Conservation (phyloP, 306 rosid species). For the Crataegus laevigata region DNA sequence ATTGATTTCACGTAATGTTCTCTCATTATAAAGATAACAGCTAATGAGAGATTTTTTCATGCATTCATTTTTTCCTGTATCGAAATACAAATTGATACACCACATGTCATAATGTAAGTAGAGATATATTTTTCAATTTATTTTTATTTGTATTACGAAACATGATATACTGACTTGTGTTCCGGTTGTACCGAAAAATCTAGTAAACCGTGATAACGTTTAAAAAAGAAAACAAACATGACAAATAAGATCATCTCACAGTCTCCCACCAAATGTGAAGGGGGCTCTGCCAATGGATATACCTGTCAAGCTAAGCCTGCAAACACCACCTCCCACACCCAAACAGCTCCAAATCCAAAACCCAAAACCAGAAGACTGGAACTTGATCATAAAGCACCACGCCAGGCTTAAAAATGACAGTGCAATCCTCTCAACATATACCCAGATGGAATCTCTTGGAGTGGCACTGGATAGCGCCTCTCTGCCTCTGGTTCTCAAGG, state of each 20-base stretch:
- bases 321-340: background rate
- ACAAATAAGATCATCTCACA: background rate
- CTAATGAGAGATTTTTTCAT: no score
- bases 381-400: slow-evolving; percentile 32
- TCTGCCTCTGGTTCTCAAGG: slow-evolving; percentile 42
- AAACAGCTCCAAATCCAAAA: background rate
- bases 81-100: no score
- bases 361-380: slow-evolving; percentile 27
- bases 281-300: background rate
- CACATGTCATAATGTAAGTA: no score
- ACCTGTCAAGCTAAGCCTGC: slow-evolving; percentile 1
- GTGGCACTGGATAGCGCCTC: slow-evolving; percentile 20
- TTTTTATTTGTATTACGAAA: no score
- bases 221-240: no score
- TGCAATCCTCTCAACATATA: slow-evolving; percentile 33
- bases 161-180: no score
- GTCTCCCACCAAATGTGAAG: slow-evolving; percentile 1
- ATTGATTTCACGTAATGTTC: no score
- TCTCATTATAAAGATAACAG: no score
- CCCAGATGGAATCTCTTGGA: slow-evolving; percentile 38
- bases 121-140: no score
- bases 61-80: no score
- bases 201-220: no score
- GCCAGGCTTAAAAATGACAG: slow-evolving; percentile 36
- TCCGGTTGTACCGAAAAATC: no score